Percentiles rank a stretch among this genome's conserved stretches.
phyloP scores from a whole-genome alignment of 2,329 filamentous ascomycete species.

The Ilyonectria sp. region DNA sequence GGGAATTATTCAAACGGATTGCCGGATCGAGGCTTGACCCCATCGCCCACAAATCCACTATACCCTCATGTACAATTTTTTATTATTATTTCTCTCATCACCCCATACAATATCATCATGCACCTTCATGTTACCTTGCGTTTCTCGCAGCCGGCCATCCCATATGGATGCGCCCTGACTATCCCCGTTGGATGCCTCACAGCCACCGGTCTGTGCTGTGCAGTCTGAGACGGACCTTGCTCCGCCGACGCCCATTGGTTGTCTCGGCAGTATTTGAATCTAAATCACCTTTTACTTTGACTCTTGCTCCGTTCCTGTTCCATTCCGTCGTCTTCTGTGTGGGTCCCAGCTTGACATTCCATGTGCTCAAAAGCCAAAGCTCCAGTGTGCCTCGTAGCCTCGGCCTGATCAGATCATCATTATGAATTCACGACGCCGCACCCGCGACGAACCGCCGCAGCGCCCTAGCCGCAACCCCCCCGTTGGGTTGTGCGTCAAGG shows the following conservation, averaged over 20 bases:
- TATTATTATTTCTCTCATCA: conserved; percentile 27
- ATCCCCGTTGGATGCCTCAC: conserved; percentile 34
- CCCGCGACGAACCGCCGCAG: conserved; percentile 19
- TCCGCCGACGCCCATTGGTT: conserved; percentile 13
- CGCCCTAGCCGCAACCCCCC: conserved; percentile 20
- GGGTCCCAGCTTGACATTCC: neutral
- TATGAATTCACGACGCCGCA: conserved; percentile 13
- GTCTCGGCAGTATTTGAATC: conserved; percentile 16
- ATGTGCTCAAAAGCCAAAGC: neutral
- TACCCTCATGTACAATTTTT: conserved; percentile 18
- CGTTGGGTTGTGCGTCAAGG: conserved; percentile 16
- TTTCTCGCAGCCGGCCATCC: conserved; percentile 28
- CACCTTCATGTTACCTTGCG: conserved; percentile 13
- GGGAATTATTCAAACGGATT: conserved; percentile 3
- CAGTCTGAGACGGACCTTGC: conserved; percentile 32
- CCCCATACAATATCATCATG: conserved; percentile 28
- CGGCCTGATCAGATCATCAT: conserved; percentile 19
- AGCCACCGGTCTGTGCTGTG: conserved; percentile 34
- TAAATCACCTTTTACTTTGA: neutral
- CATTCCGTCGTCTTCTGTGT: neutral
- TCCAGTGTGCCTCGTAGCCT: neutral
- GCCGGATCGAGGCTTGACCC: conserved; percentile 9
- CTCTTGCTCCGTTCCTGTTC: neutral
- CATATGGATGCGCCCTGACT: conserved; percentile 30
- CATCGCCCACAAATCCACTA: conserved; percentile 11